Percentiles rank a stretch among this genome's conserved stretches.
These are phyloP conservation scores for Cryphonectria radicalis DNA, from an alignment of 2,329 filamentous ascomycete genomes.

Conservation along the genomic window DNA sequence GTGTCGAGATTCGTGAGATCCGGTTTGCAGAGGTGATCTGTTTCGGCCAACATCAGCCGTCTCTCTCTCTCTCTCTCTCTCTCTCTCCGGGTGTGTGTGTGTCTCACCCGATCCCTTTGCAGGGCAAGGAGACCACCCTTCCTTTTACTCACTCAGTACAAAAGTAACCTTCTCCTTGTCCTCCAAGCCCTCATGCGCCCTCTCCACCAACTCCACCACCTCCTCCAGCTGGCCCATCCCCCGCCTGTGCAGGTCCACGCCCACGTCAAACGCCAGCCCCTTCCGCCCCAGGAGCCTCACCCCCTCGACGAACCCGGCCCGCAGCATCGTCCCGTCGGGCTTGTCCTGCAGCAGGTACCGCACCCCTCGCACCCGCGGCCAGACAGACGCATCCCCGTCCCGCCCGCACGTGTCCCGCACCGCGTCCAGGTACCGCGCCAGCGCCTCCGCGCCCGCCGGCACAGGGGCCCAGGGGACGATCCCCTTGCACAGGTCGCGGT, in stretches of 20 bases:
- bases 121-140: neutral
- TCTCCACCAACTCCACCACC: conserved; percentile 70
- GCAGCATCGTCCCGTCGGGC: conserved; percentile 66
- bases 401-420: conserved; percentile 54
- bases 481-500: conserved; percentile 60
- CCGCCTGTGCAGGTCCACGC: conserved; percentile 78
- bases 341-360: conserved; percentile 84
- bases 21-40: conserved; percentile 91
- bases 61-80: neutral
- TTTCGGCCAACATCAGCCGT: neutral
- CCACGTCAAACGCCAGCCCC: conserved; percentile 78
- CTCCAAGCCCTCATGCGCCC: conserved; percentile 64
- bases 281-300: conserved; percentile 67
- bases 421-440: conserved; percentile 67
- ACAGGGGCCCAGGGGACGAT: conserved; percentile 88
- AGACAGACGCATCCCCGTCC: conserved; percentile 62
- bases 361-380: conserved; percentile 75
- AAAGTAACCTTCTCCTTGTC: conserved; percentile 66
- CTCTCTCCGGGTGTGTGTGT: neutral
- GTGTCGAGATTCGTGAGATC: conserved; percentile 69
- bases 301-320: conserved; percentile 65
- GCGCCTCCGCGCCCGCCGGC: conserved; percentile 60
- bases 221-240: conserved; percentile 77
- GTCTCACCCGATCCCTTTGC: no score
- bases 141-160: conserved; percentile 66